Conservation (phyloP, 192 early-diverging fungal genomes). For the Coemansia brasiliensis region DNA sequence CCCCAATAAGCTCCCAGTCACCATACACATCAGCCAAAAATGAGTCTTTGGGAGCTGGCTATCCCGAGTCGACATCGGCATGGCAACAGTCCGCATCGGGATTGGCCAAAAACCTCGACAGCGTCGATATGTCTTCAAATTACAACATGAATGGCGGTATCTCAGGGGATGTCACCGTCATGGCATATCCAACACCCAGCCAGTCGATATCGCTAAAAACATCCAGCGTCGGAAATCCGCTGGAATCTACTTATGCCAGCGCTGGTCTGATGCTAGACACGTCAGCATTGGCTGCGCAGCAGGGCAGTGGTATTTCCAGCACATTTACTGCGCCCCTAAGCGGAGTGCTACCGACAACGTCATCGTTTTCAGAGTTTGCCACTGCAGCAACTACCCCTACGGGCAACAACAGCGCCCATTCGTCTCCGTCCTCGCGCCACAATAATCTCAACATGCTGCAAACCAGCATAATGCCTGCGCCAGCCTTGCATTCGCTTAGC, state of each 20-base stretch:
- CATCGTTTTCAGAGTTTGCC: slow-evolving; percentile 16
- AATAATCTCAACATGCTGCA: slow-evolving; percentile 15
- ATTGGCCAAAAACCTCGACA: slow-evolving; percentile 1
- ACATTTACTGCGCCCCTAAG: slow-evolving; percentile 1
- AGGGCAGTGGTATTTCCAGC: background rate
- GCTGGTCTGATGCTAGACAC: slow-evolving; percentile 12
- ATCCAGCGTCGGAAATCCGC: slow-evolving; percentile 16
- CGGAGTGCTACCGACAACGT: slow-evolving; percentile 9
- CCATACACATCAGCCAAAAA: slow-evolving; percentile 7
- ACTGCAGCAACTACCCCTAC: slow-evolving; percentile 13
- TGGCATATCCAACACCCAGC: slow-evolving; percentile 19
- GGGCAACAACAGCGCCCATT: slow-evolving; percentile 16
- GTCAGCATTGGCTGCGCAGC: slow-evolving; percentile 1
- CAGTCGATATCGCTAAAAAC: slow-evolving; percentile 27
- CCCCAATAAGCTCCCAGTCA: slow-evolving; percentile 8
- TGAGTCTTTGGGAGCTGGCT: background rate
- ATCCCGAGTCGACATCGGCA: background rate
- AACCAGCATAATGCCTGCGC: slow-evolving; percentile 4
- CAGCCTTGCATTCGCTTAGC: slow-evolving; percentile 4
- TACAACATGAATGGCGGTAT: slow-evolving; percentile 6
- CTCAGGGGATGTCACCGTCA: slow-evolving; percentile 1
- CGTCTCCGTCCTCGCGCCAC: slow-evolving; percentile 25
- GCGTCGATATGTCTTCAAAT: background rate
- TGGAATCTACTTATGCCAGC: slow-evolving; percentile 12
- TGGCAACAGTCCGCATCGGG: background rate